A percentile compares a stretch with the other conserved stretches of the same genome.
Conservation (phyloP, 129 eudicot genomes). For the Erigeron canadensis region DNA sequence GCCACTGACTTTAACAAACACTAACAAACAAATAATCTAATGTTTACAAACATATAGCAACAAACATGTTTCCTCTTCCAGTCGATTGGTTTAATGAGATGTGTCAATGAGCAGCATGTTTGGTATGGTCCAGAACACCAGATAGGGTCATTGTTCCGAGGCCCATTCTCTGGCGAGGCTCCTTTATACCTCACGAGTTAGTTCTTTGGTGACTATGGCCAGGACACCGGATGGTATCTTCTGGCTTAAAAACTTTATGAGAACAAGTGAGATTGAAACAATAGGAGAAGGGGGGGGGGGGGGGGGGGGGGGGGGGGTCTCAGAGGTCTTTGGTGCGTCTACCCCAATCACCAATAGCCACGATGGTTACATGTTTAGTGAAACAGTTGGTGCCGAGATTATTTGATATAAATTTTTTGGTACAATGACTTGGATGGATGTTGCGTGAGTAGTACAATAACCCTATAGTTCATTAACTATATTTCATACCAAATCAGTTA, state of each 20-base stretch:
- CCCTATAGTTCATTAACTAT: background rate
- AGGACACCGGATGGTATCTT: conserved; percentile 25
- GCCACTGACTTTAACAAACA: too few relatives aligned
- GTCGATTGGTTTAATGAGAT: too few relatives aligned
- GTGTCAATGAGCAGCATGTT: conserved; percentile 13
- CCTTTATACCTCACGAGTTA: conserved; percentile 29
- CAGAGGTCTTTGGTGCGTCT: conserved; percentile 27
- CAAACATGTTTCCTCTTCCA: too few relatives aligned
- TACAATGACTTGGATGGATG: too few relatives aligned
- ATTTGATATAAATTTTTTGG: background rate
- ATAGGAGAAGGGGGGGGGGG: too few relatives aligned
- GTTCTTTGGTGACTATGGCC: conserved; percentile 27
- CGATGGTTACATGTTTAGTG: conserved; percentile 25
- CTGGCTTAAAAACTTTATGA: conserved; percentile 17
- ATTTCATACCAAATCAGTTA: conserved; percentile 8
- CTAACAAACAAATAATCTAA: too few relatives aligned
- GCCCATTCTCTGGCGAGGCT: conserved; percentile 31
- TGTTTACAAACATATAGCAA: too few relatives aligned
- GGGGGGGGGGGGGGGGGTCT: too few relatives aligned
- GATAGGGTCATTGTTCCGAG: conserved; percentile 25
- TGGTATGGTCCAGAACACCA: conserved; percentile 31
- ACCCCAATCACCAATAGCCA: conserved; percentile 18
- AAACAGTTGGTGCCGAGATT: conserved; percentile 25
- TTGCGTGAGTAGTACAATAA: too few relatives aligned
- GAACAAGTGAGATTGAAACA: conserved; percentile 24